phyloP scores from a whole-genome alignment of 805 yeast species.

The Wickerhamomyces rabaulensis region DNA sequence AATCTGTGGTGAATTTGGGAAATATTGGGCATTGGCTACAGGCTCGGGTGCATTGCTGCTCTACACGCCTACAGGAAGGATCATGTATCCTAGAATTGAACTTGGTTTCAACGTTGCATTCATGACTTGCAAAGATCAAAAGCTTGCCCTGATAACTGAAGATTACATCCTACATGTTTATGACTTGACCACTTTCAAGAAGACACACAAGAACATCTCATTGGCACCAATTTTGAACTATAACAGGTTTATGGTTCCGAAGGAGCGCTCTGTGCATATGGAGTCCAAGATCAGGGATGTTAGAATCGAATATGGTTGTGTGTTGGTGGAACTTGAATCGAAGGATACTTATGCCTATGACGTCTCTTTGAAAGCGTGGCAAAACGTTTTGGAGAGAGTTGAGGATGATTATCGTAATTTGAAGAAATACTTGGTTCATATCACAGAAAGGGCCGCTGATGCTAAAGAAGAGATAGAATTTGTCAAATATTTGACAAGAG shows the following conservation, averaged over 20 bases:
- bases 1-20: conserved; percentile 35
- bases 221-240: conserved; percentile 49
- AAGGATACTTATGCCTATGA: conserved; percentile 39
- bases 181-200: conserved; percentile 34
- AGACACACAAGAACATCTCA: conserved; percentile 39
- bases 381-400: conserved; percentile 34
- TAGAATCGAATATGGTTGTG: conserved; percentile 35
- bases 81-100: conserved; percentile 43
- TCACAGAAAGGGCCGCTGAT: not conserved
- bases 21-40: conserved; percentile 50
- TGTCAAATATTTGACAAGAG: conserved; percentile 11
- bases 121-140: conserved; percentile 29
- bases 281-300: conserved; percentile 23
- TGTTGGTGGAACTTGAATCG: conserved; percentile 35
- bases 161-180: conserved; percentile 48
- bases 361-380: conserved; percentile 41
- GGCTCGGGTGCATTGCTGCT: conserved; percentile 52
- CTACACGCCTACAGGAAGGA: conserved; percentile 40
- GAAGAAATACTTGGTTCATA: conserved; percentile 16
- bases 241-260: conserved; percentile 17
- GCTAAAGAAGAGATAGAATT: conserved; percentile 4
- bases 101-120: conserved; percentile 42
- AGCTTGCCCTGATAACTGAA: conserved; percentile 41
- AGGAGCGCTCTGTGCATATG: conserved; percentile 13
- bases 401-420: conserved; percentile 11